Evolutionary conservation across 1,284 basidiomycete genomes (phyloP), one percentile per base, ranked within the genome.

Genomic region (Heterobasidion annosum): DNA sequence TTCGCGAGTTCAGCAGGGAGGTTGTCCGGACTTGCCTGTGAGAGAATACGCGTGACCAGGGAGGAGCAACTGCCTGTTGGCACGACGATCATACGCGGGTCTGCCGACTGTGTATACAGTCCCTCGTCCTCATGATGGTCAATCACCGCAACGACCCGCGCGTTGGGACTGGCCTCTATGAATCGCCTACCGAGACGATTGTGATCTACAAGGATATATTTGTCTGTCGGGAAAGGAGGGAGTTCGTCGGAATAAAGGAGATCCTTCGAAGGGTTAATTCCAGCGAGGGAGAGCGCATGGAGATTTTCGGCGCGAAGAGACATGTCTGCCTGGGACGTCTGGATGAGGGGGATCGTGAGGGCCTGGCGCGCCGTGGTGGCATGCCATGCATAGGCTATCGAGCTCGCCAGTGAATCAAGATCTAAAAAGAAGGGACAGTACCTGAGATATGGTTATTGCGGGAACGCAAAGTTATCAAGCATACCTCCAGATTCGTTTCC

Each of bases 61-160:
- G 93, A 93, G 0, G 90, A 70, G 63, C 88, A 91, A 58, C 88
- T 92, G 2, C 94, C 94, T 0, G 82, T 81, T 0, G 81, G 78
- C 2, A 70, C 66, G 45, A 70, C 67, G 54, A 97, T 77, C 52
- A 82, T 69, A 16, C 93, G 80, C 2, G 88, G 84, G 9, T 75
- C 66, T 0, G 92, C 91, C 54, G 43, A 34, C n/a, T 78, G 76
- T 5, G 65, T 65, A 66, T 96, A 82, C 2, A 77, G 70, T 0
- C 78, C 77, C 61, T 95, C 94, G 69, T 98, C 94, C 45, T 80
- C 84, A 67, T 99, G 95, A 66, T 99, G 96, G 67, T 99, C 96
- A n/a, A 99, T 72, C 52, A 98, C 75, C 2, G 88, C 84, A 1
- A 82, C 74, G 4, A 98, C 92, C 8, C 70, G 68, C 1, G 73